Evolutionary conservation across 805 yeast genomes (phyloP), one percentile per base, ranked within the genome.

Genomic region (Candida boidinii): DNA sequence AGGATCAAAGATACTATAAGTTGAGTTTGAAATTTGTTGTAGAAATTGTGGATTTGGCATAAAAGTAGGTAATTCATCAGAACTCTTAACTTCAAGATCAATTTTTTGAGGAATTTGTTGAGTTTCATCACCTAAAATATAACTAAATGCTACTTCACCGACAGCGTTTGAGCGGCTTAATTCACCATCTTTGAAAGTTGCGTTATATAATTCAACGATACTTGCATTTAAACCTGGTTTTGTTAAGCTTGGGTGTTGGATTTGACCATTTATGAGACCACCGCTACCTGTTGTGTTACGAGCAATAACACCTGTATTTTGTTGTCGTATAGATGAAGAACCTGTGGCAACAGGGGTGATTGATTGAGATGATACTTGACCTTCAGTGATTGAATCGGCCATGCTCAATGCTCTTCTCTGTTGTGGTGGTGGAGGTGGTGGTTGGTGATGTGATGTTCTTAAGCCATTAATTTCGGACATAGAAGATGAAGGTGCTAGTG

Each of bases 81-180:
- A 57, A 6, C 72, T 53, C 31, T 54, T 57, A 38, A 74, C 35
- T 30, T 45, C 39, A 4, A 57, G 31, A n/a, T 63, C 64, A 21
- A 71, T 62, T 35, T 61, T 66, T 6, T 54, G 46, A 31, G 74
- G 76, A 13, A 64, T 31, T 14, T 49, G 46, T 26, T 35, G 51
- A 33, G 20, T 49, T 41, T 31, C 49, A 44, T 30, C 64, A 31
- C 45, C 55, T 18, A 51, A 44, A 16, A 69, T 67, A 51, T 76
- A 84, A 45, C 79, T 79, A 53, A 87, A 72, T 0, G 95, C 95
- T 44, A 88, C 65, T 58, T 90, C 96, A 33, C 97, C 96, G 35
- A 80, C 68, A 10, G 79, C 66, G 49, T 79, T 76, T 7, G 85
- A 70, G 23, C 73, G 68, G 10, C 56, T 53, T 23, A 78, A 60